These are phyloP conservation scores for Fusarium coffeatum DNA, from an alignment of 2,329 filamentous ascomycete species.

Conservation along the genomic window DNA sequence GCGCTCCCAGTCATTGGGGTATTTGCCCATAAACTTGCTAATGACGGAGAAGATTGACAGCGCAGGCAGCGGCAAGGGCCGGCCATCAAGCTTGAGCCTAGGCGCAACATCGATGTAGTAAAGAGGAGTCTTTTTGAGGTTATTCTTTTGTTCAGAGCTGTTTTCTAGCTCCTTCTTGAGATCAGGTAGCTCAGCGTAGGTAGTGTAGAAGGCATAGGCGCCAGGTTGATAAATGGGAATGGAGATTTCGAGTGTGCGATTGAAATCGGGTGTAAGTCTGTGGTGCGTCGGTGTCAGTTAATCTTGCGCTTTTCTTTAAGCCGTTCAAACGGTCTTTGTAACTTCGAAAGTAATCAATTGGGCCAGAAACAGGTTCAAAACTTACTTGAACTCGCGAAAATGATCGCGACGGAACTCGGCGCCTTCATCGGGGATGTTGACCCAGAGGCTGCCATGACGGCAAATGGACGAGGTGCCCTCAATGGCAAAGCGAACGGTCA, in stretches of 20 bases:
- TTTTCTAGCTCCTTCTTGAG: constrained; percentile 54
- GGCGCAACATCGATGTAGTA: constrained; percentile 97
- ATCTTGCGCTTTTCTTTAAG: not conserved
- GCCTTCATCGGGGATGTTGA: constrained; percentile 88
- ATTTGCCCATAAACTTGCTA: constrained; percentile 98
- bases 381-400: constrained; percentile 92
- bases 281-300: constrained; percentile 18
- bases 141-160: constrained; percentile 50
- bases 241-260: constrained; percentile 88
- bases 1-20: constrained; percentile 88
- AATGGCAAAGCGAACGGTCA: constrained; percentile 88
- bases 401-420: constrained; percentile 79
- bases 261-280: constrained; percentile 92
- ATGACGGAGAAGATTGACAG: constrained; percentile 93
- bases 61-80: constrained; percentile 83
- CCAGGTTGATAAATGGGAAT: constrained; percentile 85
- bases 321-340: not conserved
- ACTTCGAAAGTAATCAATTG: constrained; percentile 14
- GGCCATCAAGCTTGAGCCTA: constrained; percentile 77
- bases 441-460: constrained; percentile 92
- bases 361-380: constrained; percentile 10
- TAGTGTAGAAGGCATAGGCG: constrained; percentile 94
- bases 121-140: constrained; percentile 74
- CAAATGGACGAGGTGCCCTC: constrained; percentile 97
- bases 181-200: constrained; percentile 86